A percentile compares a stretch with the other conserved stretches of the same genome.
These are phyloP conservation scores for Cercospora canescens DNA, from an alignment of 2,329 filamentous ascomycete species.

Conservation along the genomic window DNA sequence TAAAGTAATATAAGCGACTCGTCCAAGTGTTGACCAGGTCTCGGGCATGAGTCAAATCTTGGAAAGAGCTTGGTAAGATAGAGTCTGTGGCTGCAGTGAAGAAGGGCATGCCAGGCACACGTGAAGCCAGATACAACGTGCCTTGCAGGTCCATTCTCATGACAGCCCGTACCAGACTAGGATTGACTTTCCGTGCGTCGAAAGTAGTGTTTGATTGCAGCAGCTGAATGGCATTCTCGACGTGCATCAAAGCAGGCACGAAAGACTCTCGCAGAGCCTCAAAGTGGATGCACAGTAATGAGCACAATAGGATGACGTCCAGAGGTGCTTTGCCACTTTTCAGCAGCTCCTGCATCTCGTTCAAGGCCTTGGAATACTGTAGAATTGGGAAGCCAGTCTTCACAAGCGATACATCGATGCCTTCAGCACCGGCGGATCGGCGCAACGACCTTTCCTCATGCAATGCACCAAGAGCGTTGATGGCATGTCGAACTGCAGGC, in stretches of 20 bases:
- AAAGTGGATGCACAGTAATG: conserved; percentile 36
- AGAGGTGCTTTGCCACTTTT: conserved; percentile 22
- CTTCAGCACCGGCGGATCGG: conserved; percentile 14
- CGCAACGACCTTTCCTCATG: conserved; percentile 32
- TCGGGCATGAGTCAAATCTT: conserved; percentile 32
- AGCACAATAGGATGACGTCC: conserved; percentile 34
- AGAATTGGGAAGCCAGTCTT: conserved; percentile 29
- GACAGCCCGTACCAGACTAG: conserved; percentile 30
- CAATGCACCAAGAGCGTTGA: conserved; percentile 35
- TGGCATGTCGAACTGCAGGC: conserved; percentile 34
- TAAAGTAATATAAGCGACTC: conserved; percentile 32
- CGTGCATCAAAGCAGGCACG: conserved; percentile 34
- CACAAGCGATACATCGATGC: conserved; percentile 24
- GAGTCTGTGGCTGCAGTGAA: conserved; percentile 30
- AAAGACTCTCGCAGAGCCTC: conserved; percentile 36
- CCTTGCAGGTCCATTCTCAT: conserved; percentile 36
- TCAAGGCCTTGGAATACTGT: conserved; percentile 36
- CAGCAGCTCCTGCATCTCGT: conserved; percentile 32
- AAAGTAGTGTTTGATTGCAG: conserved; percentile 26
- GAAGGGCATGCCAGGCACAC: conserved; percentile 33
- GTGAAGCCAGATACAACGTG: conserved; percentile 28
- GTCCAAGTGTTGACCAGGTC: conserved; percentile 33
- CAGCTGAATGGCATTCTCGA: conserved; percentile 35
- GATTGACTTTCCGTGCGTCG: conserved; percentile 30
- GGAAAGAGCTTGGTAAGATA: conserved; percentile 27